These are phyloP conservation scores for Curvularia verruculosa DNA, from an alignment of 2,329 filamentous ascomycete species.

Conservation along the genomic window DNA sequence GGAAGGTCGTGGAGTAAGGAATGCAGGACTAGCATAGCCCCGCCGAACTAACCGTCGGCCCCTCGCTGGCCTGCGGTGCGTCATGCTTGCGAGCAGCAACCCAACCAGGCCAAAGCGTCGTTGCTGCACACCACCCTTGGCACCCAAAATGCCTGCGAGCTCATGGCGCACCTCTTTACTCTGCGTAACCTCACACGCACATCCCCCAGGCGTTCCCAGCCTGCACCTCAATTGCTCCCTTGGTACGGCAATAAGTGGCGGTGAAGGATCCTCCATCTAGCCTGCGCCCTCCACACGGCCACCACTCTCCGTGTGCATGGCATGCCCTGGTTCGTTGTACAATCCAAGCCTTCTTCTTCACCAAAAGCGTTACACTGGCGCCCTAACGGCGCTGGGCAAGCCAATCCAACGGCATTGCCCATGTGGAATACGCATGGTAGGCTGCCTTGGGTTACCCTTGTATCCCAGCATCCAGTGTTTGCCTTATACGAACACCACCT, in stretches of 20 bases:
- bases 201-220: slow-evolving; percentile 25
- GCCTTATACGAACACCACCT: not conserved
- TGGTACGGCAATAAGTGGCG: slow-evolving; percentile 26
- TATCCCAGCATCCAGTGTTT: slow-evolving; percentile 24
- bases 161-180: slow-evolving; percentile 20
- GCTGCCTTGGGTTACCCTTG: slow-evolving; percentile 25
- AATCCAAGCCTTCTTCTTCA: slow-evolving; percentile 1
- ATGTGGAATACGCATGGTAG: slow-evolving; percentile 39
- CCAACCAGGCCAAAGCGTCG: slow-evolving; percentile 18
- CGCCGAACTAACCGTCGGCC: slow-evolving; percentile 25
- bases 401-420: slow-evolving; percentile 41
- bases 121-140: slow-evolving; percentile 30
- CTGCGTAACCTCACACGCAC: slow-evolving; percentile 32
- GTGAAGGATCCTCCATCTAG: slow-evolving; percentile 30
- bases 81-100: slow-evolving; percentile 34
- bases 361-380: slow-evolving; percentile 26
- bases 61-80: slow-evolving; percentile 35
- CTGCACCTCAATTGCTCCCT: slow-evolving; percentile 19
- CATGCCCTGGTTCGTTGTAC: slow-evolving; percentile 12
- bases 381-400: slow-evolving; percentile 24
- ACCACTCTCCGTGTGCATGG: slow-evolving; percentile 18
- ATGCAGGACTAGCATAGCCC: slow-evolving; percentile 36
- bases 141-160: slow-evolving; percentile 28
- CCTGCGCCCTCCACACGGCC: slow-evolving; percentile 24
- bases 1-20: slow-evolving; percentile 33